phyloP scores from a whole-genome alignment of 768 basidiomycete species.

The Hortiboletus campestris region DNA sequence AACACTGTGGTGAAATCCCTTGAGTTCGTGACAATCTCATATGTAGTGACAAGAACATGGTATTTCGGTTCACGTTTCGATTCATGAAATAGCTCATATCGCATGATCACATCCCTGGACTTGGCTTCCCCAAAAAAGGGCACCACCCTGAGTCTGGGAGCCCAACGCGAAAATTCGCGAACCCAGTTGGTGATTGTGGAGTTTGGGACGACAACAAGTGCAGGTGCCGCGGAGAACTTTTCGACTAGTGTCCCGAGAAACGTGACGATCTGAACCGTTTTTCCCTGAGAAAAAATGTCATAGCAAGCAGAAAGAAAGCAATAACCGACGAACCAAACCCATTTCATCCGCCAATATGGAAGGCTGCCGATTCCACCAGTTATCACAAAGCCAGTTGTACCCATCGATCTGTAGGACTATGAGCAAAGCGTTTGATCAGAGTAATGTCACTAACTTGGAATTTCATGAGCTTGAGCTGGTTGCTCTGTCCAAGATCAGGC shows the following conservation, averaged over 20 bases:
- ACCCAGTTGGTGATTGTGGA: slow-evolving; percentile 96
- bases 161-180: slow-evolving; percentile 83
- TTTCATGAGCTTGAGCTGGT: slow-evolving; percentile 70
- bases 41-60: slow-evolving; percentile 92
- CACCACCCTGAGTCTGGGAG: slow-evolving; percentile 68
- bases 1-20: slow-evolving; percentile 76
- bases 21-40: slow-evolving; percentile 72
- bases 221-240: slow-evolving; percentile 65
- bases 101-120: slow-evolving; percentile 75
- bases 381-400: slow-evolving; percentile 81
- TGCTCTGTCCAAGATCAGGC: slow-evolving; percentile 65
- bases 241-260: slow-evolving; percentile 69
- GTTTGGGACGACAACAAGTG: slow-evolving; percentile 92
- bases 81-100: slow-evolving; percentile 76
- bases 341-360: slow-evolving; percentile 97
- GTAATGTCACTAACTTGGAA: slow-evolving; percentile 63
- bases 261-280: slow-evolving; percentile 89
- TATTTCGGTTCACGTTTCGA: slow-evolving; percentile 58
- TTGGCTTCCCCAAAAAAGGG: slow-evolving; percentile 83
- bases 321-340: slow-evolving; percentile 64
- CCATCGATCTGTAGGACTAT: slow-evolving; percentile 57
- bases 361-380: slow-evolving; percentile 84
- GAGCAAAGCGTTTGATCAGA: neutral
- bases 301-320: neutral
- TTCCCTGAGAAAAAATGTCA: slow-evolving; percentile 51